Base-by-base conservation (phyloP, 495 filamentous ascomycete genomes). In the Hypoxylon subgilvum region DNA sequence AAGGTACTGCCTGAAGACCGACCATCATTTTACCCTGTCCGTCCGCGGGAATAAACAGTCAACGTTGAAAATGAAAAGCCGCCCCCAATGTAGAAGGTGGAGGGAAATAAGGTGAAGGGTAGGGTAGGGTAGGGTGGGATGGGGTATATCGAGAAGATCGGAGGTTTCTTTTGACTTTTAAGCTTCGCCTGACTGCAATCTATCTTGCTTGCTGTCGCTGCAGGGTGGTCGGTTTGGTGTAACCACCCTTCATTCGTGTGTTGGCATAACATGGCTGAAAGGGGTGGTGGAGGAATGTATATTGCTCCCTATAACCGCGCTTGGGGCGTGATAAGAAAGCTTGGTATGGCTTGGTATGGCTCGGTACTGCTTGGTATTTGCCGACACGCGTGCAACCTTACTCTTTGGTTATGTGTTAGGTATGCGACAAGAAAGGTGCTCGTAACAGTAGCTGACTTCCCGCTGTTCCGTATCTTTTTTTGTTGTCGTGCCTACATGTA, bases 101-200 rank as follows among this genome's bases (percentile, higher is more conserved):
- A 36, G 51, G 28, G 21, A 39, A 54, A 44, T 50, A 58, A 51
- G 44, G 43, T 34, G 3, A 14, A 45, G 23, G 32, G 16, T 31
- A 25, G 4, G 32, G 30, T 45, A 55, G 45, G 46, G 35, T 52
- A 52, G 45, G 51, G 51, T 54, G 17, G 36, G 48, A 40, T 54
- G 18, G 48, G 30, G 47, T 49, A 57, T 56, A 22, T 40, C 41
- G 49, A 41, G 35, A 21, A 50, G 61, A 64, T 64, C 61, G 61
- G 61, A 58, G 54, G 61, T 64, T 64, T 64, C 61, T 64, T 64
- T 64, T 64, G 61, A 45, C 61, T 64, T 64, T 64, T 64, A 64
- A 64, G 61, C 61, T 64, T 64, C 61, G 25, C 55, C 55, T 34
- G 61, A 58, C 54, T 58, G 61, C 39, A 64, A 64, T 64, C 50